Percentiles rank a stretch among this genome's conserved stretches.
These are phyloP conservation scores for Moricandia moricandioides DNA, from an alignment of 345 rosid species.

Conservation along the genomic window DNA sequence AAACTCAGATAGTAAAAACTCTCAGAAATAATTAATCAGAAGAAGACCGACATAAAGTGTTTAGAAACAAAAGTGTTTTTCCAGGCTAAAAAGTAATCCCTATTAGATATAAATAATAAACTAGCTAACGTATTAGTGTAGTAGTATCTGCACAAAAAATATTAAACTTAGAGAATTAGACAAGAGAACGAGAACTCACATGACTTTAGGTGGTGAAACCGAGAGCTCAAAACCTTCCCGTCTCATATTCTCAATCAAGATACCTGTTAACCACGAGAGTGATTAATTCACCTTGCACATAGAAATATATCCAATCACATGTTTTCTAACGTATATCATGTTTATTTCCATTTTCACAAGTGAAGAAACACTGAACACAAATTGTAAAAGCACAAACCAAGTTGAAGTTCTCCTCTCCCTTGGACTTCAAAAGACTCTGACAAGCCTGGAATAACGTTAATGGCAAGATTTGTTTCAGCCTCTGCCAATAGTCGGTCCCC, in stretches of 20 bases:
- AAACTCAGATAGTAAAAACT: constrained; percentile 26
- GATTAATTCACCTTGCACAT: constrained; percentile 12
- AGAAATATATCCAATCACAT: constrained; percentile 7
- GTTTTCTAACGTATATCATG: neutral
- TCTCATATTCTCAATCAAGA: constrained; percentile 97
- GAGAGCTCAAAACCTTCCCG: constrained; percentile 97
- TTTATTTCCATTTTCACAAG: constrained; percentile 1
- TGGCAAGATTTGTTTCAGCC: constrained; percentile 98
- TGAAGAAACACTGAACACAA: constrained; percentile 17
- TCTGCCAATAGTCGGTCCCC: constrained; percentile 88
- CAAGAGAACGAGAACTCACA: constrained; percentile 46
- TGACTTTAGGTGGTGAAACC: constrained; percentile 95
- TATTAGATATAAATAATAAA: neutral
- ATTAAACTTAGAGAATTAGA: neutral
- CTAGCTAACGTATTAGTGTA: neutral
- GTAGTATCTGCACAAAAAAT: neutral
- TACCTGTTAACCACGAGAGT: constrained; percentile 52
- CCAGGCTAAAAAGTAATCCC: neutral
- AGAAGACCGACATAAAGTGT: neutral
- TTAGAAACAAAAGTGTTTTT: neutral
- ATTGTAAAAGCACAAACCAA: constrained; percentile 53
- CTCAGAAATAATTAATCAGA: neutral
- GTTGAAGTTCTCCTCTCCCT: constrained; percentile 99
- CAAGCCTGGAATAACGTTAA: constrained; percentile 82
- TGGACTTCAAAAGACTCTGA: constrained; percentile 94